phyloP scores from a whole-genome alignment of 768 basidiomycete species.

The Fomitopsis pulvina region DNA sequence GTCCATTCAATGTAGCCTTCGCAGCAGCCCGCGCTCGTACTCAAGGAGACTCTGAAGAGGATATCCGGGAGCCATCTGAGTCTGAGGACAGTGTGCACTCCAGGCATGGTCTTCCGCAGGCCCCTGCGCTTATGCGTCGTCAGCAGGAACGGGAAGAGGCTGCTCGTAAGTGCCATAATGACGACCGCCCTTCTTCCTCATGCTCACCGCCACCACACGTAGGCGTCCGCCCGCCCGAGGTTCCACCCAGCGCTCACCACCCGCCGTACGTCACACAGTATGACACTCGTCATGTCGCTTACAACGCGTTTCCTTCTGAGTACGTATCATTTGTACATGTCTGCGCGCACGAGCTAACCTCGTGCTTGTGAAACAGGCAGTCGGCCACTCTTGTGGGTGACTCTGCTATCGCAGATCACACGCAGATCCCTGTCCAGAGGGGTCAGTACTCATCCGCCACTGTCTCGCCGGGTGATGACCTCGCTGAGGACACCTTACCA shows the following conservation, averaged over 20 bases:
- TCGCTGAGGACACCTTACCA: background rate
- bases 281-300: background rate
- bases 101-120: background rate
- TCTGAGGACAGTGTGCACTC: background rate
- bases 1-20: constrained; percentile 86
- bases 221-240: background rate
- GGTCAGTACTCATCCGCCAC: background rate
- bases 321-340: background rate
- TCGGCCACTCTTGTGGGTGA: background rate
- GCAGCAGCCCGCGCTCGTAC: constrained; percentile 41
- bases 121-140: constrained; percentile 38
- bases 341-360: background rate
- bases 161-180: background rate
- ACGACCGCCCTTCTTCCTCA: background rate
- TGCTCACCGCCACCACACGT: background rate
- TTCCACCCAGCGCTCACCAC: background rate
- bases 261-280: background rate
- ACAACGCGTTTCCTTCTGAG: background rate
- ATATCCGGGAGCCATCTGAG: background rate
- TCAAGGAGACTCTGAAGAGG: background rate
- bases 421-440: background rate
- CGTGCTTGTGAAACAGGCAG: background rate
- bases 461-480: background rate
- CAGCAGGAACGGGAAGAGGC: constrained; percentile 40
- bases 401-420: background rate